Conservation (phyloP, 2,329 filamentous ascomycete species). For the Achaetomium macrosporum region DNA sequence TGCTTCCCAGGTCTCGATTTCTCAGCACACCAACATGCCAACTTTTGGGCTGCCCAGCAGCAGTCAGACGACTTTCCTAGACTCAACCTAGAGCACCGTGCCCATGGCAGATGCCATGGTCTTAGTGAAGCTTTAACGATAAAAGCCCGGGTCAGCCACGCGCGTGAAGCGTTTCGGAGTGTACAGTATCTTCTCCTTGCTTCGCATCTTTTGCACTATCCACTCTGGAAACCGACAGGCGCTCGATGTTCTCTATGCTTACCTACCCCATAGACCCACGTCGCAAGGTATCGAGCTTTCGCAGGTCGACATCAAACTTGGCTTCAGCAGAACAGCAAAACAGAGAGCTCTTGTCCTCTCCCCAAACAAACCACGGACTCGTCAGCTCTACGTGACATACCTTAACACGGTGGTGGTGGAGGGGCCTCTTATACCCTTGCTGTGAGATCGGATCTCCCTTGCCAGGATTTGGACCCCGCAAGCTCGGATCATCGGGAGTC, state of each 20-base stretch:
- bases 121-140: not conserved
- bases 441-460: too few relatives aligned
- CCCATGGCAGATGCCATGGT: not conserved
- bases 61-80: slow-evolving; percentile 25
- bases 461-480: too few relatives aligned
- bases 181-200: not conserved
- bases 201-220: not conserved
- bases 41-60: slow-evolving; percentile 10
- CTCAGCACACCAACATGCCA: slow-evolving; percentile 27
- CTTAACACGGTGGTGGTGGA: too few relatives aligned
- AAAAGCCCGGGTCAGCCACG: not conserved
- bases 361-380: too few relatives aligned
- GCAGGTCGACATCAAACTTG: too few relatives aligned
- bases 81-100: not conserved
- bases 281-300: too few relatives aligned
- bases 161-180: not conserved
- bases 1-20: slow-evolving; percentile 7
- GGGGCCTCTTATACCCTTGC: too few relatives aligned
- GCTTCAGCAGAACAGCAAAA: too few relatives aligned
- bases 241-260: not conserved
- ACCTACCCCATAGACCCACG: not conserved
- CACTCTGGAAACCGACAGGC: too few relatives aligned
- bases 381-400: too few relatives aligned
- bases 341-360: too few relatives aligned
- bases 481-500: too few relatives aligned